Conservation (phyloP, 2,329 filamentous ascomycete genomes). For the Leptographium flavum region DNA sequence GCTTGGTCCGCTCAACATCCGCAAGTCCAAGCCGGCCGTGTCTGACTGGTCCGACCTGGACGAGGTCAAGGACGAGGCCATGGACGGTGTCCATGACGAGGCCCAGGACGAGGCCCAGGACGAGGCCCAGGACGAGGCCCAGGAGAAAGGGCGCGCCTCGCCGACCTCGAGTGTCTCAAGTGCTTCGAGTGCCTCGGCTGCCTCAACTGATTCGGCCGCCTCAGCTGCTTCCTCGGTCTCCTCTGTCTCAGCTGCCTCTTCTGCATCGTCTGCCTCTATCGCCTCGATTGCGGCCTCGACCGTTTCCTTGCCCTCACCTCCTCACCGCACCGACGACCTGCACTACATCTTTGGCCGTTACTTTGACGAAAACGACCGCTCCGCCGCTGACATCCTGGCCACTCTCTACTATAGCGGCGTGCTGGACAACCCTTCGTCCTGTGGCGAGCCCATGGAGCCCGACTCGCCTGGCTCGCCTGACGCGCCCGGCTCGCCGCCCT, state of each 20-base stretch:
- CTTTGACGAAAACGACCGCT: conserved; percentile 8
- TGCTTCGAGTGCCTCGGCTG: background rate
- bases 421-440: background rate
- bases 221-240: too few relatives aligned
- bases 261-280: background rate
- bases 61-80: background rate
- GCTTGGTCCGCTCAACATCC: background rate
- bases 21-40: background rate
- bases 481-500: background rate
- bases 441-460: background rate
- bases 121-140: too few relatives aligned
- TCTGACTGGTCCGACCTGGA: background rate
- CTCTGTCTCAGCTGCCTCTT: too few relatives aligned
- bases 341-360: conserved; percentile 2
- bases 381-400: conserved; percentile 8
- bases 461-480: background rate
- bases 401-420: conserved; percentile 6
- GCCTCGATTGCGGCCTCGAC: background rate
- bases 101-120: too few relatives aligned
- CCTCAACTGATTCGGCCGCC: too few relatives aligned
- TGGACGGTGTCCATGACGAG: too few relatives aligned
- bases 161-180: background rate
- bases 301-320: background rate
- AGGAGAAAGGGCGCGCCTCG: background rate
- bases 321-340: background rate